These are phyloP conservation scores for Ceratocystiopsis brevicomis DNA, from an alignment of 2,329 filamentous ascomycete species.

Conservation along the genomic window DNA sequence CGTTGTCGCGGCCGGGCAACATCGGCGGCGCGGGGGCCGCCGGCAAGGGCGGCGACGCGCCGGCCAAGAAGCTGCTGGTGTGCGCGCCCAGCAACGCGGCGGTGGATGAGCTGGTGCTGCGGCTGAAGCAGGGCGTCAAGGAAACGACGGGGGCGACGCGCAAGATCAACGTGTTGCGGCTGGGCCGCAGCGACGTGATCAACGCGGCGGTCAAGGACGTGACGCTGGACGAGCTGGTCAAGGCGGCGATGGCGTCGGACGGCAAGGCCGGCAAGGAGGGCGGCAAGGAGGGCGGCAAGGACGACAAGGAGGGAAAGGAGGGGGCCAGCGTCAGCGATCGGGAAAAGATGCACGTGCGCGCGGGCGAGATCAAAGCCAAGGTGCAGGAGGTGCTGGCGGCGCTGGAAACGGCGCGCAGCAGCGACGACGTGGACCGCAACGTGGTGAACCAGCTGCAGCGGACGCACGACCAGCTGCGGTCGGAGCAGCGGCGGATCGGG, in stretches of 20 bases:
- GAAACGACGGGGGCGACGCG: slow-evolving; percentile 52
- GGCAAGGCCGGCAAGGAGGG: background rate
- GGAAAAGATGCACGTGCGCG: slow-evolving; percentile 44
- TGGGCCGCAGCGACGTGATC: slow-evolving; percentile 83
- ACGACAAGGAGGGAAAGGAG: background rate
- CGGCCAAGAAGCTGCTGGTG: slow-evolving; percentile 70
- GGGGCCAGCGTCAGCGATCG: slow-evolving; percentile 31
- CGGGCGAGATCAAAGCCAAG: slow-evolving; percentile 54
- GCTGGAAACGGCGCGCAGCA: slow-evolving; percentile 46
- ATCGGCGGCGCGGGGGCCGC: slow-evolving; percentile 14
- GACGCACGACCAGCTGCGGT: slow-evolving; percentile 53
- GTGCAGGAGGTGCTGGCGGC: slow-evolving; percentile 52
- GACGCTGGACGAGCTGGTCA: slow-evolving; percentile 81
- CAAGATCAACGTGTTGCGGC: slow-evolving; percentile 70
- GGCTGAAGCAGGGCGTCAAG: slow-evolving; percentile 73
- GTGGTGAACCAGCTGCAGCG: slow-evolving; percentile 42
- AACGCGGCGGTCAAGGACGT: slow-evolving; percentile 79
- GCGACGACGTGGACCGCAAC: slow-evolving; percentile 29
- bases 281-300: background rate
- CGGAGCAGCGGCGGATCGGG: slow-evolving; percentile 56
- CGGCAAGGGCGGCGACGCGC: slow-evolving; percentile 14
- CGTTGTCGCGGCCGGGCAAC: slow-evolving; percentile 21
- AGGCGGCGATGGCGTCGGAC: slow-evolving; percentile 29
- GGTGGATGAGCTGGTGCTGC: slow-evolving; percentile 86
- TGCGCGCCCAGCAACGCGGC: slow-evolving; percentile 98